A percentile compares a stretch with the other conserved stretches of the same genome.
These are phyloP conservation scores for Yarrowia bubula DNA, from an alignment of 805 yeast species.

Conservation along the genomic window DNA sequence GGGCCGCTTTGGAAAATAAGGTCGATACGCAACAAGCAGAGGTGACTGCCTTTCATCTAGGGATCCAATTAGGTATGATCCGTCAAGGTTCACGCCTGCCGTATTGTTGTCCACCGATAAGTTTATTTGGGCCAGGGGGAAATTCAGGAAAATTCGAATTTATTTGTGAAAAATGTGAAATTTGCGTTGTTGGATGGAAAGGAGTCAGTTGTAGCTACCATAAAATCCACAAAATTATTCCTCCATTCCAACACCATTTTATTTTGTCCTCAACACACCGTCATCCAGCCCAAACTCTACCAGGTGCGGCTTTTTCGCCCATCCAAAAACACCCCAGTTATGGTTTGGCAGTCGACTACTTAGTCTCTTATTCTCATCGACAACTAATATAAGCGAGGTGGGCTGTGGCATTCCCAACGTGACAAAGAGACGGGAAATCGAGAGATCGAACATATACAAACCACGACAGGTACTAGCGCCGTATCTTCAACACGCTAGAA, in stretches of 20 bases:
- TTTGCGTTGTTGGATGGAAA: too few species aligned
- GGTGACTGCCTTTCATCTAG: not conserved
- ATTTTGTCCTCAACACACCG: not conserved
- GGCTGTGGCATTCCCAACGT: not conserved
- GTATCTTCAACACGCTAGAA: not conserved
- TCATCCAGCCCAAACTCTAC: not conserved
- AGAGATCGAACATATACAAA: too few species aligned
- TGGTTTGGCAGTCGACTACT: not conserved
- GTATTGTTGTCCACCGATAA: not conserved
- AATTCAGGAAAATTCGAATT: not conserved
- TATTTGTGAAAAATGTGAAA: not conserved
- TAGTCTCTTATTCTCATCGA: not conserved
- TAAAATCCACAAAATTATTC: too few species aligned
- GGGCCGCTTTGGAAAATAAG: too few species aligned
- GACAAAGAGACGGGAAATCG: not conserved
- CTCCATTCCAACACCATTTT: too few species aligned
- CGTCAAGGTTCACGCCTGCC: not conserved
- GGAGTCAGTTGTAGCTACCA: too few species aligned
- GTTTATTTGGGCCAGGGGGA: not conserved
- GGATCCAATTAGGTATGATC: not conserved
- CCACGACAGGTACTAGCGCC: not conserved
- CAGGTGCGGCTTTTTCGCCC: not conserved
- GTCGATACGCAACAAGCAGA: too few species aligned
- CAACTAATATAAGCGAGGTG: conserved; percentile 3
- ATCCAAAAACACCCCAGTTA: not conserved